phyloP scores from a whole-genome alignment of 805 yeast species.

The Peterozyma toletana region DNA sequence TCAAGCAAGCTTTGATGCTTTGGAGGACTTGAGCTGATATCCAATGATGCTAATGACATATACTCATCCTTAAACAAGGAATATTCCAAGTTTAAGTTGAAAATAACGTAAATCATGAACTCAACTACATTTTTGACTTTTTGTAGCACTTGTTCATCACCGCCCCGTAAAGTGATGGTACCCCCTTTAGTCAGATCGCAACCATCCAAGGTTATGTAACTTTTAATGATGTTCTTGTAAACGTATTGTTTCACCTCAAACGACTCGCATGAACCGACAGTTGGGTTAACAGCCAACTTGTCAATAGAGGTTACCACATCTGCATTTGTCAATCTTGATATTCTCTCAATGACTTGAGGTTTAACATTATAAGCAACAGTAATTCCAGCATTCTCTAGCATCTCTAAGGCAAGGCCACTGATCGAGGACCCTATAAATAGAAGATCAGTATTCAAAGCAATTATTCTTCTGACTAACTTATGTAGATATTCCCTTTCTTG shows the following conservation, averaged over 20 bases:
- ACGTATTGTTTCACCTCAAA: constrained; percentile 69
- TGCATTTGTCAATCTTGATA: constrained; percentile 73
- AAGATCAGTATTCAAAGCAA: constrained; percentile 70
- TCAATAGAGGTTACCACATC: constrained; percentile 85
- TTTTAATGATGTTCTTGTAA: constrained; percentile 48
- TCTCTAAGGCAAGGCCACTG: constrained; percentile 71
- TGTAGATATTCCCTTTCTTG: constrained; percentile 83
- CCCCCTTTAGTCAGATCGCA: constrained; percentile 70
- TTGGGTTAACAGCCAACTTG: constrained; percentile 63
- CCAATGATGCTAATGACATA: constrained; percentile 26
- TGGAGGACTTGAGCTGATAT: constrained; percentile 16
- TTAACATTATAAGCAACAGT: constrained; percentile 79
- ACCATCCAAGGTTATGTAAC: constrained; percentile 76
- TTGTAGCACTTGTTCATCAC: constrained; percentile 48
- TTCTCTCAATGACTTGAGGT: constrained; percentile 71
- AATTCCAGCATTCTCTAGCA: constrained; percentile 67
- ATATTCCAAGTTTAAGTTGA: constrained; percentile 75
- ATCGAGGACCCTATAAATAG: constrained; percentile 74
- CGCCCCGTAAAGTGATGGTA: constrained; percentile 84
- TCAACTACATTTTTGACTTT: constrained; percentile 74
- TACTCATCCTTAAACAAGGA: constrained; percentile 66
- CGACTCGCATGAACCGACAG: constrained; percentile 65
- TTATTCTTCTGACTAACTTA: constrained; percentile 72
- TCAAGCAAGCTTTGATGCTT: constrained; percentile 12
- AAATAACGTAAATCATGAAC: constrained; percentile 71